Evolutionary conservation across 305 asterid species (phyloP), one percentile per base, ranked within the genome.

Genomic region (Rubia balearica): DNA sequence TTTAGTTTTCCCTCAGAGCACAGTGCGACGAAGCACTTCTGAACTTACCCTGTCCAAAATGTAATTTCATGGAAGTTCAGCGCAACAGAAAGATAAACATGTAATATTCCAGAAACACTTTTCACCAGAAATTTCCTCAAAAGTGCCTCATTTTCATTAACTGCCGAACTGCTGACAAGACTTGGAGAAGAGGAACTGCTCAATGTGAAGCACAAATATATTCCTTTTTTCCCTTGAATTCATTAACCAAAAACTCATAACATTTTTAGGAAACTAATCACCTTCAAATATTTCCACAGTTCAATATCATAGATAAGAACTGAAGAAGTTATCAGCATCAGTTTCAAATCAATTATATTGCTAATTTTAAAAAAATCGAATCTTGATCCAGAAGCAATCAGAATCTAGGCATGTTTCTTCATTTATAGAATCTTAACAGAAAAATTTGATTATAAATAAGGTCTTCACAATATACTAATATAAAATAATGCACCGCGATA

Each of bases 241-340:
- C 41, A 49, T 30, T 21, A 45, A 33, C 14, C 10, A n/a, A 55
- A 48, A 68, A 3, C 40, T 17, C 33, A 7, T 33, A 41, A 61
- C 30, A 9, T 13, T 65, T 48, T 38, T 53, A 6, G 66, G 43
- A 51, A 56, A 59, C 60, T 19, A 68, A 66, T 71, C 74, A 87
- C 98, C 96, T 53, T 85, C 85, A 93, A 86, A 73, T 80, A 90
- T 83, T 87, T 90, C 98, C 98, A 93, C 45, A 88, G 82, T 68
- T 85, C 85, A 21, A 89, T 78, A 69, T 89, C 90, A 36, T 84
- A 81, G 68, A 92, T 86, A 71, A 90, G 80, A 86, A 86, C 49
- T 53, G 96, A 71, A 4, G 95, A 80, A 3, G 96, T 87, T 96
- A 89, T 90, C 91, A 84, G 75, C 76, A 78, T 65, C 38, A 73